Base-by-base conservation (phyloP, 2,329 filamentous ascomycete species). In the Neonectria ditissima region DNA sequence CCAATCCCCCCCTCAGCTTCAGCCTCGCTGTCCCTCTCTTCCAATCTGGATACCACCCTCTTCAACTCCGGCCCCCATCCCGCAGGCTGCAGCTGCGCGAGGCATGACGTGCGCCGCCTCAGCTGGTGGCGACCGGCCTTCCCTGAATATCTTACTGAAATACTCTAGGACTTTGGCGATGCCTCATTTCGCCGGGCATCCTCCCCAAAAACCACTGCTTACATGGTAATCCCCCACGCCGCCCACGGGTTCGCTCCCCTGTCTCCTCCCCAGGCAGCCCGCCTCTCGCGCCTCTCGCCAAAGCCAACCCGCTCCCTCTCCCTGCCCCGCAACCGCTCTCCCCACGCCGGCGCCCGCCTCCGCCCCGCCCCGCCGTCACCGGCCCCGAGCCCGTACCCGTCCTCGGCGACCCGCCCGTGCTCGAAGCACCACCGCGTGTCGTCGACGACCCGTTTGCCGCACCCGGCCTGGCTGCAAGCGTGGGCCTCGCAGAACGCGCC, bases 401-500 rank as follows among this genome's bases (percentile, higher is more conserved):
- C 26, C 62, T 59, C 13, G 58, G 34, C 37, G 53, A n/a, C 63
- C 45, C 8, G 32, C 62, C 24, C 24, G 18, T 73, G 70, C 26
- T 62, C 55, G 26, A 62, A 43, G 26, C 68, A 73, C 62, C 56
- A 66, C 14, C 43, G 56, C 16, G 65, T 65, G 14, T 57, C 67
- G 20, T 52, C 58, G 18, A 20, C 13, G 24, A 54, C 58, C 44
- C 55, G 57, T 44, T 65, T 65, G 16, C 44, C 32, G 50, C 74
- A 76, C n/a, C 64, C 65, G 8, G 57, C 24, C 13, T 62, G 51
- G 8, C 51, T 55, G 24, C 74, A 75, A 11, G 58, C 54, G 52
- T 75, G 74, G 0, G 54, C 32, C 2, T 68, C 64, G 48, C 72
- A 75, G 43, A 69, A 72, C 3, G 62, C 22, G 6, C 51, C 52